Evolutionary conservation across 306 rosid species (phyloP), one percentile per base, ranked within the genome.

Genomic region (Glycine tomentella): DNA sequence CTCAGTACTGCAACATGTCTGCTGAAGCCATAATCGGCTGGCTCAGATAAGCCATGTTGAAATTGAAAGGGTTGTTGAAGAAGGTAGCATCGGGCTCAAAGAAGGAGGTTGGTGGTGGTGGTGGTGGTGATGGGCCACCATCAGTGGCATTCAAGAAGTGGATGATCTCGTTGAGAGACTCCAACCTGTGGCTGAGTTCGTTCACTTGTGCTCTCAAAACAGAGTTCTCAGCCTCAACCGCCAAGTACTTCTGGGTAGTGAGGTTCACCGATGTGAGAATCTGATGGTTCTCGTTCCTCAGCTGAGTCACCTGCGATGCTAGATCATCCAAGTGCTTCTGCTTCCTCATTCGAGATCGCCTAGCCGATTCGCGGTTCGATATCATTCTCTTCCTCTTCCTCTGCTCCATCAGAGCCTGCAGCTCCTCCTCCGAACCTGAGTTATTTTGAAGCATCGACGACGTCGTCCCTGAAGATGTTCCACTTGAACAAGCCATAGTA

Each of bases 311-410:
- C 71, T 85, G 92, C 1, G 85, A 80, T 80, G 79, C 83, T 57
- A 94, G 85, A 79, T 94, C 97, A 67, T 94, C 97, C 84, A 92
- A 42, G 83, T 92, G 98, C 83, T 94, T 90, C 86, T 91, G 98
- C 62, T 94, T 94, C 81, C 93, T 90, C 93, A 94, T 83, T 64
- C 98, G 77, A 3, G 97, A 94, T 48, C 98, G 58, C 44, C 95
- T 86, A 1, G 98, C 98, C 0, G 98, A 94, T 80, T 94, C 98
- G 0, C 98, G 88, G 46, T 94, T 94, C 0, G 98, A 94, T 53
- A 91, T 58, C 98, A 94, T 94, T 75, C 98, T 88, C 87, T 94
- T 94, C 70, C 98, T 87, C 76, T 94, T 94, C 56, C 97, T 86
- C 79, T 87, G 89, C 77, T 92, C 93, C 90, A 91, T 87, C 84